These are phyloP conservation scores for Apiospora marii DNA, from an alignment of 2,329 filamentous ascomycete genomes.

Conservation along the genomic window DNA sequence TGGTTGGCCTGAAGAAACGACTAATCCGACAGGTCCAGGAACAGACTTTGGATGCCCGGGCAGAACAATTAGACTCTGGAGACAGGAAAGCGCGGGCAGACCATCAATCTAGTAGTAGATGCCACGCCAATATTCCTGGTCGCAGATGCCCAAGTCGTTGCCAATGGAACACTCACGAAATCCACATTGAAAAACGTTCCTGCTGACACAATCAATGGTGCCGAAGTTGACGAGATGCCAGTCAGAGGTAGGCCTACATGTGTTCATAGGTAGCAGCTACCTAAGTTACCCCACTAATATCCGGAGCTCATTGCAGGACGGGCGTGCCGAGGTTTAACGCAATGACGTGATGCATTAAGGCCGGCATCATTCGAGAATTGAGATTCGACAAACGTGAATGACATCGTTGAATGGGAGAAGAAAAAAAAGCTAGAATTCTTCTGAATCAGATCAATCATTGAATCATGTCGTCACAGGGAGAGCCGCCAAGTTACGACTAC, in stretches of 20 bases:
- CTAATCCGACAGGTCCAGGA: no score
- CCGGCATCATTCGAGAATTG: neutral
- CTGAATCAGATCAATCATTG: no score
- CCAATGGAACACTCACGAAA: neutral
- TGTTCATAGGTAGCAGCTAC: neutral
- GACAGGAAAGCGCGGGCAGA: no score
- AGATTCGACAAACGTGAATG: neutral
- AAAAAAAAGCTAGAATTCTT: no score
- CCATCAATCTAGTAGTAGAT: neutral
- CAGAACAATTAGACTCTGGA: neutral
- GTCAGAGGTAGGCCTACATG: neutral
- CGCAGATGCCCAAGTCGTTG: no score
- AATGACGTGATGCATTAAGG: neutral
- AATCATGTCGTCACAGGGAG: neutral
- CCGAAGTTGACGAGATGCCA: neutral
- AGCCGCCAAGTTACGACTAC: slow-evolving; percentile 34
- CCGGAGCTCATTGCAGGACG: neutral
- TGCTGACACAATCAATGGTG: neutral
- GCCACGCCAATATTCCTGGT: no score
- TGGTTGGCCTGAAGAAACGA: neutral
- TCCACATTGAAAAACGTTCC: neutral
- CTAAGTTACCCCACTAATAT: neutral
- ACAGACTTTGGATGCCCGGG: neutral
- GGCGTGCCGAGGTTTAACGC: neutral
- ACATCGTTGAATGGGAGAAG: neutral